Evolutionary conservation across 192 early-diverging fungal species (phyloP).

Genomic region (Ramicandelaber brevisporus): DNA sequence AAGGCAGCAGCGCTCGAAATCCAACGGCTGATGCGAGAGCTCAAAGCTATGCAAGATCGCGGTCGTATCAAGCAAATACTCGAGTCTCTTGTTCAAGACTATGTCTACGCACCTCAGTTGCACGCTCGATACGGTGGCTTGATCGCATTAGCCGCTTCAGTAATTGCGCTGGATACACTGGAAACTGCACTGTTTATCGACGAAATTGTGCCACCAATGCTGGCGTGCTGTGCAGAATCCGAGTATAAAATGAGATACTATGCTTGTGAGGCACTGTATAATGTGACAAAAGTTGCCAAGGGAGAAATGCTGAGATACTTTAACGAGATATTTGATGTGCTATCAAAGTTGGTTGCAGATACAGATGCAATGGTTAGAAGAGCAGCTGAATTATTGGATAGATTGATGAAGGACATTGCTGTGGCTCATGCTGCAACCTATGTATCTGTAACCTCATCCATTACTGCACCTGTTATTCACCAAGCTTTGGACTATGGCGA

Average conservation of each 20-base stretch:
- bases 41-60: conserved; percentile 21
- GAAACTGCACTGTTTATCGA: conserved; percentile 34
- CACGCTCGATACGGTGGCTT: conserved; percentile 82
- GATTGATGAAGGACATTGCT: conserved; percentile 92
- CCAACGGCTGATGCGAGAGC: conserved; percentile 55
- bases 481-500: too few relatives aligned
- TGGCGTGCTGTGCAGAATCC: conserved; percentile 75
- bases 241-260: conserved; percentile 91
- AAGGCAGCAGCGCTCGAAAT: conserved; percentile 78
- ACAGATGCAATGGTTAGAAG: conserved; percentile 76
- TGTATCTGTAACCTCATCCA: too few relatives aligned
- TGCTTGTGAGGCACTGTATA: conserved; percentile 96
- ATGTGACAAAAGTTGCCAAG: conserved; percentile 87
- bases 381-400: conserved; percentile 79
- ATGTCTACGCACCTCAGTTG: conserved; percentile 62
- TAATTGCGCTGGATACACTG: conserved; percentile 67
- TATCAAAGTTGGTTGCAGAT: conserved; percentile 71
- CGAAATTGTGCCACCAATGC: conserved; percentile 76
- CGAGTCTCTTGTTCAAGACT: conserved; percentile 55
- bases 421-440: conserved; percentile 67
- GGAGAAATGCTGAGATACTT: conserved; percentile 74
- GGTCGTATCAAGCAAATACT: conserved; percentile 43
- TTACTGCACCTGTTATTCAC: too few relatives aligned
- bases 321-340: conserved; percentile 90
- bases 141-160: conserved; percentile 67